Base-by-base conservation (phyloP, 371 early-diverging fungal species). In the Catenaria anguillulae region DNA sequence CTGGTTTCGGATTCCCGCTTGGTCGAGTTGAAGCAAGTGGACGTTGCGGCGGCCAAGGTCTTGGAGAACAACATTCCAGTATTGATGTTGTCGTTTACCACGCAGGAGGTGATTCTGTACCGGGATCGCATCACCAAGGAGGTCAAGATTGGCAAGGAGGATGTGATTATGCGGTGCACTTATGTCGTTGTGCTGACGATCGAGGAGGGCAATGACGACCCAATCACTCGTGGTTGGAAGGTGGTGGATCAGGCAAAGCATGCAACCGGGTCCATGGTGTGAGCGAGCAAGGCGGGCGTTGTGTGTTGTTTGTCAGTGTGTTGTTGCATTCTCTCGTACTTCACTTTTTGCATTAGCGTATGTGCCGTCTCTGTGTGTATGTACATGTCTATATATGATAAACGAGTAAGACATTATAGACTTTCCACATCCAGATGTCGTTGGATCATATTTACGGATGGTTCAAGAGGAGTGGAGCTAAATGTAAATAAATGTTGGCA, bases 51-150 rank as follows among this genome's bases (percentile, higher is more conserved):
- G 55, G 86, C 92, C 64, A 90, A 87, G 68, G 80, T 97, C 35
- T 72, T 97, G 60, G 93, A 93, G 60, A 89, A 92, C 70, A 90
- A 90, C 67, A 73, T 88, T 26, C 95, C 96, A 1, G 90, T 94
- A 10, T 72, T 91, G 40, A 83, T 92, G 40, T 63, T 97, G 43
- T 84, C 89, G 2, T 96, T 90, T 83, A 81, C 86, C 67, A 92
- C 96, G 19, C 92, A 94, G 71, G 93, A 97, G 71, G 82, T 93
- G 63, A 84, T 91, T 50, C 70, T 91, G n/a, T 94, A 93, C 83
- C 83, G 92, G 60, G 84, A 95, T 74, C 79, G 80, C 33, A 79
- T 80, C 67, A 82, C 84, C 10, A 83, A 85, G 40, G 93, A 89
- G 71, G 78, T 95, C 93, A n/a, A n/a, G n/a, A n/a, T n/a, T n/a